Percentiles rank a stretch among this genome's conserved stretches.
Conservation (phyloP, 257 asterid genomes). For the Fraxinus americana region DNA sequence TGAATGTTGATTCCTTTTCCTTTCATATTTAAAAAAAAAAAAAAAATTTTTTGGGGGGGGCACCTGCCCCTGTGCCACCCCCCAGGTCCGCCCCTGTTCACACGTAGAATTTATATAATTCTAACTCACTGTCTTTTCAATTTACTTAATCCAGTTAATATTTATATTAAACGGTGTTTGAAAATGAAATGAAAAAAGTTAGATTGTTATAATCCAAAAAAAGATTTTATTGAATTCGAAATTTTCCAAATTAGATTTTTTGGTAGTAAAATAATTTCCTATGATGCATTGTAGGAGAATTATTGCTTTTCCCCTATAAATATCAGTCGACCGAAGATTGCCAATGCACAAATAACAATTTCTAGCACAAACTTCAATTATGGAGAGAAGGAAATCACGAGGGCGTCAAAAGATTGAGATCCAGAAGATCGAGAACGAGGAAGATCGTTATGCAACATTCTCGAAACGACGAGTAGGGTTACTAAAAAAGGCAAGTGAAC, state of each 20-base stretch:
- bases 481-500: constrained; percentile 37
- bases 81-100: too few species aligned
- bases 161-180: background rate
- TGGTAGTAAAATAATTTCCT: background rate
- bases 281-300: background rate
- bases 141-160: background rate
- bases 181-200: too few species aligned
- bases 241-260: background rate
- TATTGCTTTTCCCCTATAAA: constrained; percentile 4
- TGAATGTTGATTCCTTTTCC: too few species aligned
- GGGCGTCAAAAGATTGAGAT: constrained; percentile 34
- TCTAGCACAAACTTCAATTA: background rate
- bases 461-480: constrained; percentile 37
- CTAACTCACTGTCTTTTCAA: background rate
- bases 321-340: background rate
- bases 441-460: constrained; percentile 27
- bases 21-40: too few species aligned
- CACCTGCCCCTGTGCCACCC: too few species aligned
- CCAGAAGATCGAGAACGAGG: constrained; percentile 27
- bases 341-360: background rate
- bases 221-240: background rate
- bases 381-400: constrained; percentile 30
- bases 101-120: too few species aligned
- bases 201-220: background rate
- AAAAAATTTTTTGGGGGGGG: too few species aligned